Conservation (phyloP, 345 rosid species). For the Lepidium africanum region DNA sequence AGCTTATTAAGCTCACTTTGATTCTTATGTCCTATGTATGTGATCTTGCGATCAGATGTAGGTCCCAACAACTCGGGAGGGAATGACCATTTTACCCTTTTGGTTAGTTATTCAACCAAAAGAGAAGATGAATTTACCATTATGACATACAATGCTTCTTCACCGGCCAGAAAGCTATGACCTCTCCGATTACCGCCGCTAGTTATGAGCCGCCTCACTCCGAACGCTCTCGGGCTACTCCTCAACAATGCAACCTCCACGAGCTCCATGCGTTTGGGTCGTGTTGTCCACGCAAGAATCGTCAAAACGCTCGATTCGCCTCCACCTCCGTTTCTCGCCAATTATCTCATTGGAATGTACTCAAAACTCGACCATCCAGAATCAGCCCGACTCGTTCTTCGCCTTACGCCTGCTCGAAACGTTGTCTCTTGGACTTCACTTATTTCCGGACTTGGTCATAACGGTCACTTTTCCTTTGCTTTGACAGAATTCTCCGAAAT, state of each 20-base stretch:
- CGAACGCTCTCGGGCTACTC: constrained; percentile 39
- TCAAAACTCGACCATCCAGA: constrained; percentile 58
- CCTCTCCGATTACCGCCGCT: constrained; percentile 16
- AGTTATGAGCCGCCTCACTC: constrained; percentile 37
- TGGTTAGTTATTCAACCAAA: neutral
- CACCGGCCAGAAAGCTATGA: neutral
- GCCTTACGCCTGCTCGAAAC: constrained; percentile 47
- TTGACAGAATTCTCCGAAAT: constrained; percentile 41
- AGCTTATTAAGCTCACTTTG: neutral
- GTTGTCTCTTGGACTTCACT: constrained; percentile 81
- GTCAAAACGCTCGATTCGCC: constrained; percentile 42
- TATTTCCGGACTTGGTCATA: constrained; percentile 59
- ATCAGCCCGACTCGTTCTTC: constrained; percentile 55
- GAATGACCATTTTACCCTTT: constrained; percentile 3
- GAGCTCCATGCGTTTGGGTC: constrained; percentile 45
- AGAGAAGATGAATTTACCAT: neutral
- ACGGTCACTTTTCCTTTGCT: constrained; percentile 53
- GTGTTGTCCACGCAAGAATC: constrained; percentile 52
- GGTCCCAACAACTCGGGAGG: neutral
- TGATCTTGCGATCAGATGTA: neutral
- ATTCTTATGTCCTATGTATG: neutral
- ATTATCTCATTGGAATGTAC: constrained; percentile 67
- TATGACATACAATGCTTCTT: neutral
- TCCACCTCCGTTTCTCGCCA: constrained; percentile 46
- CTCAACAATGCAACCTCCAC: constrained; percentile 49